Evolutionary conservation across 1,284 basidiomycete genomes (phyloP).

Genomic region (Xerocomus minutiporus): DNA sequence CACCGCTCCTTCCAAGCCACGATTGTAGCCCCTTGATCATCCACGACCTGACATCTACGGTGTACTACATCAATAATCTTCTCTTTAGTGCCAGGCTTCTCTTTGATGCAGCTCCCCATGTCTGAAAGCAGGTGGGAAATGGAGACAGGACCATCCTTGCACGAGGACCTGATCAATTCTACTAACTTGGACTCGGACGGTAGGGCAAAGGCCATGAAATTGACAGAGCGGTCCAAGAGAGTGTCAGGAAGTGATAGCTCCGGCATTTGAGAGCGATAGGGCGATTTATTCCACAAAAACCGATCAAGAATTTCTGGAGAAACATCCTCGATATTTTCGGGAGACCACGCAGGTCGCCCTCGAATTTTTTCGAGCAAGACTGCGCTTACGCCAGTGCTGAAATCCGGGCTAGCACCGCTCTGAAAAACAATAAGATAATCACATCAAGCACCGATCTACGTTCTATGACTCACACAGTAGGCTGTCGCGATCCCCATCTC

Average conservation of each 20-base stretch:
- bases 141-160: slow-evolving; percentile 50
- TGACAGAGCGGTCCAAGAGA: slow-evolving; percentile 23
- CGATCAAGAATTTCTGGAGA: slow-evolving; percentile 48
- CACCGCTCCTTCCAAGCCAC: slow-evolving; percentile 61
- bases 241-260: slow-evolving; percentile 43
- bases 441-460: slow-evolving; percentile 12
- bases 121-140: slow-evolving; percentile 57
- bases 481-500: slow-evolving; percentile 78
- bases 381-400: slow-evolving; percentile 73
- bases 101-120: slow-evolving; percentile 44
- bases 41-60: slow-evolving; percentile 55
- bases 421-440: slow-evolving; percentile 30
- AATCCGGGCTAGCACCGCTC: slow-evolving; percentile 78
- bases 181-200: slow-evolving; percentile 68
- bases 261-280: slow-evolving; percentile 47
- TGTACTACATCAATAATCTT: slow-evolving; percentile 71
- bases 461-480: slow-evolving; percentile 60
- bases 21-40: slow-evolving; percentile 50
- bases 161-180: slow-evolving; percentile 54
- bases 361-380: slow-evolving; percentile 62
- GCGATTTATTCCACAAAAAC: slow-evolving; percentile 57
- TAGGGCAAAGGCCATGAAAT: slow-evolving; percentile 55
- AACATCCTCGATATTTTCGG: slow-evolving; percentile 56
- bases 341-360: slow-evolving; percentile 62
- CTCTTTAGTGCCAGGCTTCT: slow-evolving; percentile 68